Percentiles rank a stretch among this genome's conserved stretches.
Conservation (phyloP, 176 grass and related monocot species). For the sorghum (Sorghum bicolor) region DNA sequence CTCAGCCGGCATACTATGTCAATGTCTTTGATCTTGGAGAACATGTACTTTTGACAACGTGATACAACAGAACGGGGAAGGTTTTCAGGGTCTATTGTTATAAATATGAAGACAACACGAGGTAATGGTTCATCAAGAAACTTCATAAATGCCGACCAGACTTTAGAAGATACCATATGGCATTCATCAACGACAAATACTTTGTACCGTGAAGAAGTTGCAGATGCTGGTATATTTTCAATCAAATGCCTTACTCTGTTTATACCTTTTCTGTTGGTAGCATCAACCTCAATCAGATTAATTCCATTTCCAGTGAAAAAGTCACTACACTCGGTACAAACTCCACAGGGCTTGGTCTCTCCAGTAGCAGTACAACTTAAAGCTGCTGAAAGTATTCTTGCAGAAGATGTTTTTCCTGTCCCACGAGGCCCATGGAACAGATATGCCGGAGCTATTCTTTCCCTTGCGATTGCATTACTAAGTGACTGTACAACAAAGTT, state of each 20-base stretch:
- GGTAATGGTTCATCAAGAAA: conserved; percentile 84
- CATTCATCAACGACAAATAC: conserved; percentile 92
- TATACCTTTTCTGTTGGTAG: conserved; percentile 78
- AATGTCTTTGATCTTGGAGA: conserved; percentile 79
- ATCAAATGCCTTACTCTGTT: conserved; percentile 68
- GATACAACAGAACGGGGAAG: conserved; percentile 71
- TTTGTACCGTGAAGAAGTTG: conserved; percentile 67
- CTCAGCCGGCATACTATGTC: conserved; percentile 75
- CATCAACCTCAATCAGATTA: conserved; percentile 85
- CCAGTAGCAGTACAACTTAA: conserved; percentile 63
- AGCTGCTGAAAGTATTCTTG: conserved; percentile 84
- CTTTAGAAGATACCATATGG: conserved; percentile 87
- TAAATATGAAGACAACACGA: conserved; percentile 84
- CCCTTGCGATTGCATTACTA: conserved; percentile 77
- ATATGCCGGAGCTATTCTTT: conserved; percentile 87
- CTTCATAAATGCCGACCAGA: conserved; percentile 84
- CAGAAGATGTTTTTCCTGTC: conserved; percentile 88
- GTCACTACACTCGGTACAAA: conserved; percentile 64
- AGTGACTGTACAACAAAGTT: conserved; percentile 93
- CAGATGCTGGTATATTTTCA: conserved; percentile 73
- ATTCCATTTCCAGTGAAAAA: conserved; percentile 55
- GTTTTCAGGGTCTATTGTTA: conserved; percentile 76
- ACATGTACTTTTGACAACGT: conserved; percentile 82
- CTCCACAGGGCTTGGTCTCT: conserved; percentile 79
- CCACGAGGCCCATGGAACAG: conserved; percentile 96